These are phyloP conservation scores for Actinomortierella wolfii DNA, from an alignment of 371 early-diverging fungal genomes.

Conservation along the genomic window DNA sequence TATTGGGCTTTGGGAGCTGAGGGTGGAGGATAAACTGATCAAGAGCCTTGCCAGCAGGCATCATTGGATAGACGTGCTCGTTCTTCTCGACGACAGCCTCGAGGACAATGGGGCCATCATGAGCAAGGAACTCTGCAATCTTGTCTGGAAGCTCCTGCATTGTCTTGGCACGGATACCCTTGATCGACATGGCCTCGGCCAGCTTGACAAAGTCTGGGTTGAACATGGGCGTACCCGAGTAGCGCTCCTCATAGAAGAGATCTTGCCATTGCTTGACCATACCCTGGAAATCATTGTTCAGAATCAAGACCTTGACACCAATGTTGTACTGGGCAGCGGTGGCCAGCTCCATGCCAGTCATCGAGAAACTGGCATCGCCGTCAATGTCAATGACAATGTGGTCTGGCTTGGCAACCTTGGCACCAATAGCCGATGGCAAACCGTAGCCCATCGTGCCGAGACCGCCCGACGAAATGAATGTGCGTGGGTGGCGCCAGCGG, in stretches of 20 bases:
- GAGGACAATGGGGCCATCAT: slow-evolving; percentile 88
- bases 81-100: slow-evolving; percentile 89
- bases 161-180: slow-evolving; percentile 84
- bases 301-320: slow-evolving; percentile 91
- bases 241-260: slow-evolving; percentile 94
- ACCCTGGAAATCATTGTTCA: slow-evolving; percentile 99
- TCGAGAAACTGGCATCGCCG: slow-evolving; percentile 97
- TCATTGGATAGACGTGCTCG: slow-evolving; percentile 97
- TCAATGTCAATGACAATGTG: slow-evolving; percentile 95
- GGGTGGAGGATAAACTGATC: slow-evolving; percentile 81
- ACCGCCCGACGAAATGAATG: slow-evolving; percentile 93
- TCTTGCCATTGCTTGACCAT: slow-evolving; percentile 99
- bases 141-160: slow-evolving; percentile 84
- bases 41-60: slow-evolving; percentile 92
- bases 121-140: slow-evolving; percentile 88
- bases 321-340: slow-evolving; percentile 96
- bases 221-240: slow-evolving; percentile 91
- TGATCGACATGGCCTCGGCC: slow-evolving; percentile 92
- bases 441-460: slow-evolving; percentile 99
- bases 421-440: slow-evolving; percentile 94
- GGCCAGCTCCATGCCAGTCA: slow-evolving; percentile 97
- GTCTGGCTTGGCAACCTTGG: slow-evolving; percentile 92
- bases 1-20: slow-evolving; percentile 26
- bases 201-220: slow-evolving; percentile 99
- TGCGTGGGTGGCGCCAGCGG: slow-evolving; percentile 89